Conservation (phyloP, 2,329 filamentous ascomycete genomes). For the Fusarium protoensiforme region DNA sequence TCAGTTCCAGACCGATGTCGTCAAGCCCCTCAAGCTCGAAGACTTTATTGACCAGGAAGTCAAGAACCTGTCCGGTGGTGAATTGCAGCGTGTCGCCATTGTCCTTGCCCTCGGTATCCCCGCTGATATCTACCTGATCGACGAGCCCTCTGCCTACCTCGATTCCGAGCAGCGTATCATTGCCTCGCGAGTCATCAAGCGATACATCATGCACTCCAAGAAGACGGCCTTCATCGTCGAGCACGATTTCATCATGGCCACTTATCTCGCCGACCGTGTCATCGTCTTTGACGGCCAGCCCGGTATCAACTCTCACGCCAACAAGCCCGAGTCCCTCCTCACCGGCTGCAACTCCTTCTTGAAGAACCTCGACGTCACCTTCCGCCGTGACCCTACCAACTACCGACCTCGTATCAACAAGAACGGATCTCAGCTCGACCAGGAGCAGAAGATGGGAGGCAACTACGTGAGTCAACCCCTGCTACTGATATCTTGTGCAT, state of each 20-base stretch:
- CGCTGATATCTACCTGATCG: conserved; percentile 98
- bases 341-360: conserved; percentile 97
- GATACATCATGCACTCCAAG: conserved; percentile 99
- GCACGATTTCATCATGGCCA: conserved; percentile 99
- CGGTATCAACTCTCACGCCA: conserved; percentile 87
- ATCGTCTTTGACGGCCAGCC: conserved; percentile 98
- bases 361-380: conserved; percentile 96
- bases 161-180: conserved; percentile 99
- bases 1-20: conserved; percentile 99
- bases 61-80: conserved; percentile 98
- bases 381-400: conserved; percentile 96
- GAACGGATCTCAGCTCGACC: conserved; percentile 92
- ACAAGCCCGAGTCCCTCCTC: conserved; percentile 89
- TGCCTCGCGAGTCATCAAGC: conserved; percentile 96
- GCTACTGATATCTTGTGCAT: background rate
- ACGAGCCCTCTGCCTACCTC: conserved; percentile 96
- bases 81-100: conserved; percentile 98
- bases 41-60: conserved; percentile 99
- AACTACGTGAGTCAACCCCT: conserved; percentile 81
- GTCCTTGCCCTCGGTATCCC: conserved; percentile 95
- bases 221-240: conserved; percentile 99
- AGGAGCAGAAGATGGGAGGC: conserved; percentile 93
- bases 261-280: conserved; percentile 85
- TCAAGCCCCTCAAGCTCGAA: conserved; percentile 98
- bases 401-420: conserved; percentile 99